These are phyloP conservation scores for Yamadazyma kanchanaburiensis DNA, from an alignment of 1,139 yeast genomes.

Conservation along the genomic window DNA sequence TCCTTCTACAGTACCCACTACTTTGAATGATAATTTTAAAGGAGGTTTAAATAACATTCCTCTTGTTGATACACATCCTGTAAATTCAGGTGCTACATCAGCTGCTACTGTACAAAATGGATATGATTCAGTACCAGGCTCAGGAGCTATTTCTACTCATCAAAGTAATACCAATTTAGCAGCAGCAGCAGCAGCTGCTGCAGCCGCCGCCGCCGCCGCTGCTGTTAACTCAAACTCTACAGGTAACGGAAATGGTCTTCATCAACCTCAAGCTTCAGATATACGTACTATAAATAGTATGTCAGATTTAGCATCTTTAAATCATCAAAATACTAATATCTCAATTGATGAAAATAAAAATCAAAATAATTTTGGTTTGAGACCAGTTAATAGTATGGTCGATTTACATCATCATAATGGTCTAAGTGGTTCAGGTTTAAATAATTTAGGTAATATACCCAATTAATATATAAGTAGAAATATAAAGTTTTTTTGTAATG, in stretches of 20 bases:
- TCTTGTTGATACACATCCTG: conserved; percentile 6
- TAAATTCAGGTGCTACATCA: conserved; percentile 10
- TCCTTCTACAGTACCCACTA: conserved; percentile 18
- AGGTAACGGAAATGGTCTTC: not conserved
- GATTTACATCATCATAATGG: conserved; percentile 23
- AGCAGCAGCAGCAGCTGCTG: conserved; percentile 18
- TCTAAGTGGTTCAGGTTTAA: not conserved
- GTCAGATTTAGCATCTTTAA: conserved; percentile 29
- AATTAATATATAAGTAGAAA: too few species aligned
- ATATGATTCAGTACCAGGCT: conserved; percentile 10
- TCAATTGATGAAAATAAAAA: conserved; percentile 4
- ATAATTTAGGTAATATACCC: too few species aligned
- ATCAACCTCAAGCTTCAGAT: conserved; percentile 15
- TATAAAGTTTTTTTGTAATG: too few species aligned
- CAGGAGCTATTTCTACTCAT: conserved; percentile 15
- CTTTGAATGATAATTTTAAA: conserved; percentile 11
- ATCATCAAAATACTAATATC: conserved; percentile 5
- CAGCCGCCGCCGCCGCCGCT: conserved; percentile 8
- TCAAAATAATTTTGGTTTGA: conserved; percentile 15
- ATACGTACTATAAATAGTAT: conserved; percentile 36
- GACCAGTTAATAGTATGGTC: conserved; percentile 35
- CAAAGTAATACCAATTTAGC: conserved; percentile 29
- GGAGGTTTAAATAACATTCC: conserved; percentile 10
- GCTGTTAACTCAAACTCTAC: not conserved
- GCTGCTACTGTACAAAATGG: conserved; percentile 9